A percentile compares a stretch with the other conserved stretches of the same genome.
Conservation (phyloP, 2,329 filamentous ascomycete genomes). For the Beauveria australis region DNA sequence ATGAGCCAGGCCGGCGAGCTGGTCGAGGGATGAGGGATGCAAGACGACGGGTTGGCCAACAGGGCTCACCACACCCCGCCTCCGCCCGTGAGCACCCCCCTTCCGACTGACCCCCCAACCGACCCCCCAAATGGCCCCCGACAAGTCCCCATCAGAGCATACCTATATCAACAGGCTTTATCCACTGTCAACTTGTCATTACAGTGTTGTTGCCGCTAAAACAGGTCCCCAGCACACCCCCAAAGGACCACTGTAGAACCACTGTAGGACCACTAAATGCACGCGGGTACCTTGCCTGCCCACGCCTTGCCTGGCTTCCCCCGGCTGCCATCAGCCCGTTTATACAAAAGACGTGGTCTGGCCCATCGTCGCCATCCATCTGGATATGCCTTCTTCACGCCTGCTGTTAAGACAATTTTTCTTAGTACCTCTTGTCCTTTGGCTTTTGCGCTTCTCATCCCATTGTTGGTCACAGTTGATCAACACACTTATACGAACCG, state of each 20-base stretch:
- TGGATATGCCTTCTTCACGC: slow-evolving; percentile 1
- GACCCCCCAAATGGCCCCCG: background rate
- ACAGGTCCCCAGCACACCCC: background rate
- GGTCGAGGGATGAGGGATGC: background rate
- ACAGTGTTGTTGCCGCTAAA: background rate
- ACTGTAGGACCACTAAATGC: background rate
- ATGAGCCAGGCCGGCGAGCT: background rate
- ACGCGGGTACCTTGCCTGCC: background rate
- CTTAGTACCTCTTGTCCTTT: background rate
- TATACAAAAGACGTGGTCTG: slow-evolving; percentile 14
- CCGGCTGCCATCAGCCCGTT: background rate
- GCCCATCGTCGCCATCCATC: slow-evolving; percentile 13
- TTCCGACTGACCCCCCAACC: background rate
- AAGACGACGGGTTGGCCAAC: background rate
- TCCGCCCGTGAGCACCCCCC: background rate
- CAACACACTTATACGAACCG: background rate
- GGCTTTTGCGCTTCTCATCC: background rate
- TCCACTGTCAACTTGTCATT: background rate
- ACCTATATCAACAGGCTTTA: background rate
- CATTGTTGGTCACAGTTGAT: background rate
- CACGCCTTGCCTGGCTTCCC: background rate
- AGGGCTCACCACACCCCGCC: background rate
- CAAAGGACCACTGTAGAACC: background rate
- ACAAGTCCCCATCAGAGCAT: background rate
- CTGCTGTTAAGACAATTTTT: background rate